These are phyloP conservation scores for Solanum pimpinellifolium DNA, from an alignment of 257 asterid species.

Conservation along the genomic window DNA sequence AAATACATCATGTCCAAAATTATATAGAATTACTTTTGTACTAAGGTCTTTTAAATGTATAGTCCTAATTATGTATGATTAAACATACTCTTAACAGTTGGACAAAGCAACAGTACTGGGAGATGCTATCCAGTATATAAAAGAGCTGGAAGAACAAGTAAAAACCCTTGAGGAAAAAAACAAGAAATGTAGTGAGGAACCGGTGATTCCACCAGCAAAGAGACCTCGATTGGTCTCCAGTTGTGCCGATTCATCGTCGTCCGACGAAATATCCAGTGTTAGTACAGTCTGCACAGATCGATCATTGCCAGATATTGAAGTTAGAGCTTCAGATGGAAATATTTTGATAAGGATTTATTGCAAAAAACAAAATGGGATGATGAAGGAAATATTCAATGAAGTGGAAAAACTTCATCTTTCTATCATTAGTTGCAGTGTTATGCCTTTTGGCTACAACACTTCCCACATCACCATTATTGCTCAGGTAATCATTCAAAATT, in stretches of 20 bases:
- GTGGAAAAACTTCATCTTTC: slow-evolving; percentile 2
- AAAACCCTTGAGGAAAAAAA: slow-evolving; percentile 4
- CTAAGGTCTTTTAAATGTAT: too few relatives aligned
- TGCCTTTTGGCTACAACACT: slow-evolving; percentile 6
- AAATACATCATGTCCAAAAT: background rate
- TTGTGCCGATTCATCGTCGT: slow-evolving; percentile 1
- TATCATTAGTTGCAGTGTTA: background rate
- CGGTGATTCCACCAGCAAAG: background rate
- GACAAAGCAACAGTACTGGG: slow-evolving; percentile 20
- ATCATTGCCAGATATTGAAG: slow-evolving; percentile 4
- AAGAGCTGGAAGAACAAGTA: slow-evolving; percentile 12
- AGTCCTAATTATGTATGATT: too few relatives aligned
- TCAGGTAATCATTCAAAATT: slow-evolving; percentile 2
- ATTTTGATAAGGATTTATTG: slow-evolving; percentile 4
- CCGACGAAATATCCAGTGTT: background rate
- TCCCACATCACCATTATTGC: slow-evolving; percentile 9
- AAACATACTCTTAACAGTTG: slow-evolving; percentile 3
- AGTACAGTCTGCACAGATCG: background rate
- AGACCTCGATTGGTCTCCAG: background rate
- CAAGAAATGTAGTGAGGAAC: background rate
- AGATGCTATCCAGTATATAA: slow-evolving; percentile 14
- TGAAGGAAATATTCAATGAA: slow-evolving; percentile 5
- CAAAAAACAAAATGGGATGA: slow-evolving; percentile 1
- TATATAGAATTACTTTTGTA: background rate
- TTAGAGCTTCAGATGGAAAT: slow-evolving; percentile 6